Evolutionary conservation across 495 filamentous ascomycete genomes (phyloP), one percentile per base, ranked within the genome.

Genomic region (Penicillium arizonense): DNA sequence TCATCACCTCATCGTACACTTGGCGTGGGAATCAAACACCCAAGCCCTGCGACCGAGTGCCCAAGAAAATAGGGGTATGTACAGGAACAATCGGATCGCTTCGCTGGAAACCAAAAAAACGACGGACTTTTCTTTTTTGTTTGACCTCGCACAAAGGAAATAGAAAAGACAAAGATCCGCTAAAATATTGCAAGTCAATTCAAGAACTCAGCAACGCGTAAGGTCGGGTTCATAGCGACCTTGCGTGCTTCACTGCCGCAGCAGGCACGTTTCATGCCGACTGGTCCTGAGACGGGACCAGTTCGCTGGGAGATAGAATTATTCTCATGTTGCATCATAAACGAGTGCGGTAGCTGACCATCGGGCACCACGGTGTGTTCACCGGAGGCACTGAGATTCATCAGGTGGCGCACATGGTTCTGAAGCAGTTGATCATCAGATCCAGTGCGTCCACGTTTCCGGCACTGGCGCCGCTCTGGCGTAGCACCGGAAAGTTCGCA

Each of bases 391-490:
- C 62, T 61, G 46, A 56, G 59, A 35, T 64, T 67, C 50, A 78
- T 73, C 45, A 79, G 42, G 20, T 85, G 78, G 50, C 88, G 87
- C 37, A 94, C 87, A 53, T 89, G 84, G 43, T 85, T 82, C 66
- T 94, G 89, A 13, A 92, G 74, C 20, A 75, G 67, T 23, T 77
- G 64, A 53, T 91, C 88, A 47, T 87, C 81, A 14, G 87, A 90
- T 20, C 78, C 69, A 4, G 88, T 80, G 34, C 89, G 80, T 58
- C 82, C 83, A 44, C 90, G 86, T 69, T 95, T 95, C 62, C 69
- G 74, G 56, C 64, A 68, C 65, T 71, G 65, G 9, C 63, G 58
- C 24, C 55, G 58, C 57, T 68, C 61, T 20, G 65, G 56, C 37
- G 63, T 56, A 52, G 78, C 50, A 69, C 81, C 64, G 14, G 74